Evolutionary conservation across 2,329 filamentous ascomycete species (phyloP), one percentile per base, ranked within the genome.

Genomic region (Arthrobotrys pseudoclavata): DNA sequence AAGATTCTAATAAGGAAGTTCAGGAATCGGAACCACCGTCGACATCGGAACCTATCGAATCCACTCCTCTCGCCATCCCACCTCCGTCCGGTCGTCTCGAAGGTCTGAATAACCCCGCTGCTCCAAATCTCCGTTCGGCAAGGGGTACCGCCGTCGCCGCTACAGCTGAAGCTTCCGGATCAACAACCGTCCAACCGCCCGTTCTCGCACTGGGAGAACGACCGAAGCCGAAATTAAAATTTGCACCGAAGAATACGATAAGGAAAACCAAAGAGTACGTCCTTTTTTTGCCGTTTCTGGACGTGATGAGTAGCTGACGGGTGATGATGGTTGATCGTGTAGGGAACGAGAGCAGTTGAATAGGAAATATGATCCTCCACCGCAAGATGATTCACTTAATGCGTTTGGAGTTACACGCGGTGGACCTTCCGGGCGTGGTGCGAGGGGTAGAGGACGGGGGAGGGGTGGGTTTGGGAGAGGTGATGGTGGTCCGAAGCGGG

Each of bases 81-180:
- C 81, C 81, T 10, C 81, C 81, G 9, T 63, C 76, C 6, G 80
- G 81, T 1, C 78, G 81, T 48, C 75, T 82, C 2, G 81, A 81
- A 57, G 79, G 80, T 34, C 69, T 82, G 47, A 53, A 57, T 2
- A 69, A 76, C 31, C 64, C 60, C 12, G 29, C 52, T 20, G 50
- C 24, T 57, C 50, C 52, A 18, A 52, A 24, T 68, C 62, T 45
- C 4, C 40, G 69, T 20, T 26, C 60, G 18, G 52, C 47, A 9
- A 37, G 45, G 26, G 60, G 60, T 15, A 3, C 57, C 24, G 47
- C 57, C 52, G 66, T 15, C 2, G 4, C 63, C 26, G 26, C 53
- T 10, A 22, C 50, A 55, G 68, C n/a, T 9, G 47, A 24, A 6
- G 53, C 52, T 18, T 18, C 60, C 18, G 47, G 20, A 52, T 66